Evolutionary conservation across 176 grass and related monocot genomes (phyloP).

Genomic region (Triticum monococcum): DNA sequence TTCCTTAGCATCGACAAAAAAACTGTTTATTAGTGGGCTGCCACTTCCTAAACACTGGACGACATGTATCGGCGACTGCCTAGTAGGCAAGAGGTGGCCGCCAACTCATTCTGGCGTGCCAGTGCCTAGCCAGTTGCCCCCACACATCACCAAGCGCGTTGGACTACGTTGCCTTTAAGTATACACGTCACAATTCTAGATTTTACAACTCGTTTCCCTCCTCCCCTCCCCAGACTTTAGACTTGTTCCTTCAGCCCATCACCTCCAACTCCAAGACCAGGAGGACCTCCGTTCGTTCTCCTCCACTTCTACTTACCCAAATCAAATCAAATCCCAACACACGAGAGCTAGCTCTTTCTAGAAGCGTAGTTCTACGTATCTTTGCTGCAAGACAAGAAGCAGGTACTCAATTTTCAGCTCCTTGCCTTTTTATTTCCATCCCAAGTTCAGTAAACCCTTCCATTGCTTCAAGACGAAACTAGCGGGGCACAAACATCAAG

Average conservation of each 20-base stretch:
- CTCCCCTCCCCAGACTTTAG: neutral
- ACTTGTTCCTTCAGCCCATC: neutral
- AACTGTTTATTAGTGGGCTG: neutral
- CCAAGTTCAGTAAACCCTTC: neutral
- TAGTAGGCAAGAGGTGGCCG: neutral
- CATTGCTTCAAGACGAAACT: constrained; percentile 23
- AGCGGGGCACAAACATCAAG: neutral
- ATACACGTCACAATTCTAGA: constrained; percentile 19
- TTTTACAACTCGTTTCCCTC: neutral
- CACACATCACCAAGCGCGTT: neutral
- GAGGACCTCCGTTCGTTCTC: neutral
- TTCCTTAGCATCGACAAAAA: neutral
- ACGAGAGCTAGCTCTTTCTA: neutral
- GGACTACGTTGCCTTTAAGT: constrained; percentile 11
- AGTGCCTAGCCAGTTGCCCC: constrained; percentile 3
- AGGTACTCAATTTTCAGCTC: neutral
- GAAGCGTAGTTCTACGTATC: neutral
- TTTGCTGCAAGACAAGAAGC: neutral
- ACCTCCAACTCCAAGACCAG: neutral
- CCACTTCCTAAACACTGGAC: neutral
- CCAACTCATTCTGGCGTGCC: constrained; percentile 15
- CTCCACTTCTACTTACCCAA: neutral
- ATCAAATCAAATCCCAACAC: neutral
- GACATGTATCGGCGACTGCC: neutral
- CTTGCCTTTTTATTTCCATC: neutral